Evolutionary conservation across 768 basidiomycete species (phyloP).

Genomic region (Naganishia onofrii): DNA sequence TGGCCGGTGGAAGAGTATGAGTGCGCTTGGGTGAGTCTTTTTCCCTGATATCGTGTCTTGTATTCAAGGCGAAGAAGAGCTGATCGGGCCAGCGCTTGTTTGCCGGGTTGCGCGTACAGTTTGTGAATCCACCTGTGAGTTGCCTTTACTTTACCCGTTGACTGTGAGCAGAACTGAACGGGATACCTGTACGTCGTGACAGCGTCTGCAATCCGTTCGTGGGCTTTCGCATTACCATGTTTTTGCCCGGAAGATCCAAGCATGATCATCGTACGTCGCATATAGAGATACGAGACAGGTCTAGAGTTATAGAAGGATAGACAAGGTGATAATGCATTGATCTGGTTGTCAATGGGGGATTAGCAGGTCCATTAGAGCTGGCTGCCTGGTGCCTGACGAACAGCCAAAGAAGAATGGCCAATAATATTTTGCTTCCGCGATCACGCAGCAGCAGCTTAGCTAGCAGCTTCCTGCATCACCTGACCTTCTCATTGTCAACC

Average conservation of each 20-base stretch:
- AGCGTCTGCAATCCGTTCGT: conserved; percentile 49
- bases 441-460: too few species aligned
- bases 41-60: background rate
- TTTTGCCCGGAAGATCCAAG: conserved; percentile 39
- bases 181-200: background rate
- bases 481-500: too few species aligned
- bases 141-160: background rate
- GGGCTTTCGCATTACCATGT: conserved; percentile 51
- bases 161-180: background rate
- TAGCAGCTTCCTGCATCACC: too few species aligned
- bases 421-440: too few species aligned
- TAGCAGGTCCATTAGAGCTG: too few species aligned
- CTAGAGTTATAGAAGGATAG: background rate
- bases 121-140: conserved; percentile 44
- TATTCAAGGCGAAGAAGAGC: background rate
- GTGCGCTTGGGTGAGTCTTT: conserved; percentile 46
- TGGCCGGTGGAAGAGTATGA: conserved; percentile 50
- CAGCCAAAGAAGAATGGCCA: too few species aligned
- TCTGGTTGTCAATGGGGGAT: too few species aligned
- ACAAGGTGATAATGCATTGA: background rate
- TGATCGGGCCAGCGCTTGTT: background rate
- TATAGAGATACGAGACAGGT: background rate
- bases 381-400: too few species aligned
- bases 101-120: conserved; percentile 25
- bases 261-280: background rate